Conservation (phyloP, 2,329 filamentous ascomycete species). For the Fusarium sp. region DNA sequence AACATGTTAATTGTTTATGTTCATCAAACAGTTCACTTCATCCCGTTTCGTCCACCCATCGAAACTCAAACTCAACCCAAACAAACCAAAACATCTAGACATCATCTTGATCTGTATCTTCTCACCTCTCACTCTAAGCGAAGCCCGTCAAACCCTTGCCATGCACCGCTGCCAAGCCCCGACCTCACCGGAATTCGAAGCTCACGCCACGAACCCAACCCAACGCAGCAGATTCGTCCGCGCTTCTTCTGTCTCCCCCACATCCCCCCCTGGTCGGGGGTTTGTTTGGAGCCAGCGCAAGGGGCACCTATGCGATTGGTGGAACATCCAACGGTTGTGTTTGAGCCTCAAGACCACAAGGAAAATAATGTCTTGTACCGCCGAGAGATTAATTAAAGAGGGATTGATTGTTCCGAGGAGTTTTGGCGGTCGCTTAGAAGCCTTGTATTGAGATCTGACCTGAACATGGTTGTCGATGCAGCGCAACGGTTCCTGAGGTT, state of each 20-base stretch:
- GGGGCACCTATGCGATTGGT: conserved; percentile 47
- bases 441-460: not conserved
- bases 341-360: conserved; percentile 49
- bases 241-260: conserved; percentile 3
- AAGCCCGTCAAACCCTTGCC: conserved; percentile 7
- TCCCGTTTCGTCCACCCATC: conserved; percentile 25
- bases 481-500: too few species aligned
- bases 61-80: not conserved
- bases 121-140: conserved; percentile 2
- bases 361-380: conserved; percentile 22
- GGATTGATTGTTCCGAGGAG: not conserved
- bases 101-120: not conserved
- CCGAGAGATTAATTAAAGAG: conserved; percentile 6
- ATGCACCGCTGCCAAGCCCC: conserved; percentile 43
- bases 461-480: too few species aligned
- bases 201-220: conserved; percentile 26
- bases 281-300: conserved; percentile 50
- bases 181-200: conserved; percentile 51
- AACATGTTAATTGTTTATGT: not conserved
- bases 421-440: not conserved
- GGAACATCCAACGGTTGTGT: conserved; percentile 44
- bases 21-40: conserved; percentile 3
- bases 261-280: conserved; percentile 15
- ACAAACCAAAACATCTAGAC: conserved; percentile 6
- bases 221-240: conserved; percentile 16